Percentiles rank a stretch among this genome's conserved stretches.
Evolutionary conservation across 306 rosid genomes (phyloP).

Genomic region (Cucumis cinereus): DNA sequence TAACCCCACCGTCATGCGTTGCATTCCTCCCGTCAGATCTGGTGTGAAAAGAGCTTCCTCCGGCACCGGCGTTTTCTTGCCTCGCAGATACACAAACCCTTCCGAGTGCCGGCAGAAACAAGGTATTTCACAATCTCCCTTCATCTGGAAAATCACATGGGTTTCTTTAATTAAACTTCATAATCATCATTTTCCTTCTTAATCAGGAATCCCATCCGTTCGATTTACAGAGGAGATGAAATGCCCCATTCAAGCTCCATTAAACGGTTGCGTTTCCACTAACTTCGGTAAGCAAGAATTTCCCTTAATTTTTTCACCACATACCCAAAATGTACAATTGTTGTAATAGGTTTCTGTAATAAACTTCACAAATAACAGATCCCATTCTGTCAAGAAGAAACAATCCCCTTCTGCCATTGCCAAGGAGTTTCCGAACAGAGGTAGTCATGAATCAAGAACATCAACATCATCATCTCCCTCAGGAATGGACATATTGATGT

Average conservation of each 20-base stretch:
- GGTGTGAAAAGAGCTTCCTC: slow-evolving; percentile 25
- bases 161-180: not conserved
- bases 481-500: slow-evolving; percentile 73
- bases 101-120: slow-evolving; percentile 37
- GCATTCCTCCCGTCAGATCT: slow-evolving; percentile 21
- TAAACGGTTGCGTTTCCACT: slow-evolving; percentile 11
- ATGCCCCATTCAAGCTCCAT: slow-evolving; percentile 17
- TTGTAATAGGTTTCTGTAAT: not conserved
- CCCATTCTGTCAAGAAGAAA: slow-evolving; percentile 35
- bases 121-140: slow-evolving; percentile 12
- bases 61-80: slow-evolving; percentile 87
- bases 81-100: slow-evolving; percentile 45
- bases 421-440: slow-evolving; percentile 26
- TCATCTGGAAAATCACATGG: not conserved
- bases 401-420: slow-evolving; percentile 26
- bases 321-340: not conserved
- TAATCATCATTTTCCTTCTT: too few species aligned
- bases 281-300: slow-evolving; percentile 27
- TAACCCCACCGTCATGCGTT: slow-evolving; percentile 15
- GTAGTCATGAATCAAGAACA: slow-evolving; percentile 33
- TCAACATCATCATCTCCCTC: slow-evolving; percentile 54
- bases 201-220: not conserved
- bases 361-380: slow-evolving; percentile 14
- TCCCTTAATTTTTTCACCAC: not conserved
- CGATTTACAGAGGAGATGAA: slow-evolving; percentile 14